A percentile compares a stretch with the other conserved stretches of the same genome.
Evolutionary conservation across 1,284 basidiomycete species (phyloP).

Genomic region (Ceratobasidium sp.): DNA sequence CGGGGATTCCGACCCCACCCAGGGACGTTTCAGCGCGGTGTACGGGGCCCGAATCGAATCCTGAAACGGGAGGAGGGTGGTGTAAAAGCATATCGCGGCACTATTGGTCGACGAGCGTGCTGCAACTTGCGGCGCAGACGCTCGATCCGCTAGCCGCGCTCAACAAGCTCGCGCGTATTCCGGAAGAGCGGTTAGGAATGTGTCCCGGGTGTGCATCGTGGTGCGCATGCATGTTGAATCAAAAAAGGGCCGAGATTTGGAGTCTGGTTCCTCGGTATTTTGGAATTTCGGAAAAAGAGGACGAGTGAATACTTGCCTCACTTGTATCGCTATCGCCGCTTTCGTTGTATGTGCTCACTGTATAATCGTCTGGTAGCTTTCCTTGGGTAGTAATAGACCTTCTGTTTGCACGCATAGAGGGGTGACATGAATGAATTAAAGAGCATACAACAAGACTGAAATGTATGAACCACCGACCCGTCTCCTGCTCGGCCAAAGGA

Average conservation of each 20-base stretch:
- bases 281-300: conserved; percentile 18
- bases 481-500: conserved; percentile 54
- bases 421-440: neutral
- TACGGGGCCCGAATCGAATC: conserved; percentile 9
- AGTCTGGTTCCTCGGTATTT: conserved; percentile 12
- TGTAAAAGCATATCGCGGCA: conserved; percentile 3
- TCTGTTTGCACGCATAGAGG: neutral
- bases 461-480: conserved; percentile 84
- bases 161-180: conserved; percentile 15
- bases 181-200: conserved; percentile 26
- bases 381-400: neutral
- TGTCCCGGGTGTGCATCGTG: conserved; percentile 23
- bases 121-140: conserved; percentile 15
- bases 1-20: neutral
- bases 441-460: conserved; percentile 23
- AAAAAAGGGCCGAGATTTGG: conserved; percentile 33
- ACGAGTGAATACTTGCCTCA: neutral
- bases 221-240: conserved; percentile 20
- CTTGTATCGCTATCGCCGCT: no score
- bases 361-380: neutral
- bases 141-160: conserved; percentile 26
- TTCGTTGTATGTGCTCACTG: no score
- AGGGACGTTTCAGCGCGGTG: conserved; percentile 3
- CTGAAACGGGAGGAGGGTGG: conserved; percentile 9
- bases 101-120: conserved; percentile 19